These are phyloP conservation scores for Malus sieversii DNA, from an alignment of 306 rosid species.

Conservation along the genomic window DNA sequence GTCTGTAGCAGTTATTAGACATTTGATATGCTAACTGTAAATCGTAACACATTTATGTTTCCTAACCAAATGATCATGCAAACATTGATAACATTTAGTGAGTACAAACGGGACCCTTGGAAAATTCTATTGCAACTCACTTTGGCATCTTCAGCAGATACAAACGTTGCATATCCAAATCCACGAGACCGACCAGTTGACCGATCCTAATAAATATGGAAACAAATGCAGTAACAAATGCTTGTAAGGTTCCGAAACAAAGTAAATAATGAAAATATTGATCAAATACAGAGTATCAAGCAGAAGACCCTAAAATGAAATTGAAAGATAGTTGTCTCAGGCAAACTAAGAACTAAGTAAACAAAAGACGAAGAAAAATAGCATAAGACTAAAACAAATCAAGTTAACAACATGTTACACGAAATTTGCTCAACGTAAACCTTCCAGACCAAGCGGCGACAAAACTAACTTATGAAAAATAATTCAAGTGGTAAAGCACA, in stretches of 20 bases:
- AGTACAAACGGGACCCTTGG: background rate
- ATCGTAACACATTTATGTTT: background rate
- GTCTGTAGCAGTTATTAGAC: conserved; percentile 35
- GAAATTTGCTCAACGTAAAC: background rate
- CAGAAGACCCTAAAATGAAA: too few species aligned
- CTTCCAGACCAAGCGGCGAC: background rate
- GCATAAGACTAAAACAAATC: background rate
- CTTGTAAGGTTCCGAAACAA: background rate
- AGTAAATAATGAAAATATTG: background rate
- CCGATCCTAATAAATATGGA: conserved; percentile 52
- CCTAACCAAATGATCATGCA: background rate
- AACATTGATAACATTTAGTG: background rate
- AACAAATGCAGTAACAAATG: background rate
- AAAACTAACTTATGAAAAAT: background rate
- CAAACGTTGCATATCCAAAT: conserved; percentile 94
- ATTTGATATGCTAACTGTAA: background rate
- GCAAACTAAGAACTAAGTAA: background rate
- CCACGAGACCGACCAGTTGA: conserved; percentile 95
- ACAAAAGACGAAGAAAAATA: background rate
- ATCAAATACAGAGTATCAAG: background rate
- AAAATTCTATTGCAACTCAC: conserved; percentile 22
- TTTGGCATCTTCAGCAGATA: conserved; percentile 83
- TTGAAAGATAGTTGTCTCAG: background rate
- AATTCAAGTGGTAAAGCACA: background rate
- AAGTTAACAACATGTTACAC: background rate